These are phyloP conservation scores for Pilatotrama ljubarskyi DNA, from an alignment of 768 basidiomycete species.

Conservation along the genomic window DNA sequence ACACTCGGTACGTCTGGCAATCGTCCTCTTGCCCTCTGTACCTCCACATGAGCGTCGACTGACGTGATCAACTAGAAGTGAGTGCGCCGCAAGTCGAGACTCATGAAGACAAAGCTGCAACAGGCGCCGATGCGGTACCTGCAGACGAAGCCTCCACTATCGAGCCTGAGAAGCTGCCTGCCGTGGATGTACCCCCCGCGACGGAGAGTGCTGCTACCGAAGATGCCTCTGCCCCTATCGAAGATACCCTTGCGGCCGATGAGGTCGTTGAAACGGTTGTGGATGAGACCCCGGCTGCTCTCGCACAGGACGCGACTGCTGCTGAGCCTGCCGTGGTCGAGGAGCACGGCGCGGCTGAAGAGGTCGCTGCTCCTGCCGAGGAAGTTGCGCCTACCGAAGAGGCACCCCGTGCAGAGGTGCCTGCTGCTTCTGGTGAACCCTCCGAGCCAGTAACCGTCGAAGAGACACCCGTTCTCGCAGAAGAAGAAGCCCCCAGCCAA, in stretches of 20 bases:
- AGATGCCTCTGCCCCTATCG: not conserved
- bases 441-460: not conserved
- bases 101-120: not conserved
- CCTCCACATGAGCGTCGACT: too few species aligned
- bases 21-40: too few species aligned
- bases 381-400: slow-evolving; percentile 7
- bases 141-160: not conserved
- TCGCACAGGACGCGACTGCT: not conserved
- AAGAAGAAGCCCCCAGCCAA: not conserved
- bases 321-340: not conserved
- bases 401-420: not conserved
- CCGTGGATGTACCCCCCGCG: not conserved
- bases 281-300: not conserved
- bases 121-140: not conserved
- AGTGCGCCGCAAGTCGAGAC: too few species aligned
- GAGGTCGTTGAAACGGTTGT: not conserved
- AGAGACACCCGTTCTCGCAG: not conserved
- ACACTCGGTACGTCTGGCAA: not conserved
- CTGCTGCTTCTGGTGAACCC: not conserved
- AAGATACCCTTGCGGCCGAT: not conserved
- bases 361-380: not conserved
- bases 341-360: slow-evolving; percentile 7
- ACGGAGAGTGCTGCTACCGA: not conserved
- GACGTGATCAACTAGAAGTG: too few species aligned
- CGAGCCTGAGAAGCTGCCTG: not conserved